Percentiles rank a stretch among this genome's conserved stretches.
phyloP scores from a whole-genome alignment of 495 filamentous ascomycete species.

The Podospora didyma region DNA sequence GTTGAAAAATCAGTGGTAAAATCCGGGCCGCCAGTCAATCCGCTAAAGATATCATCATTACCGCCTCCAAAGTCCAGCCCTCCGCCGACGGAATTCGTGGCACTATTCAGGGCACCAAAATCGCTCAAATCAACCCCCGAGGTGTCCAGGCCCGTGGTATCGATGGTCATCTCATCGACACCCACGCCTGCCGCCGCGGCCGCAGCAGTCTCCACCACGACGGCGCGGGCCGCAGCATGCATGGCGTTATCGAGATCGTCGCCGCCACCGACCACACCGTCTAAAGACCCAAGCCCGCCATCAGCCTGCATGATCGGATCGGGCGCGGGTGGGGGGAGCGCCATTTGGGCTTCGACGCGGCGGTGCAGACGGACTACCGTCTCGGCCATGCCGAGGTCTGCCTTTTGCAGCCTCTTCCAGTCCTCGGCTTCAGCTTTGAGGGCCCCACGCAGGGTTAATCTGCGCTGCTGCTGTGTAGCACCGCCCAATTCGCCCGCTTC shows the following conservation, averaged over 20 bases:
- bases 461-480: slow-evolving; percentile 26
- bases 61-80: slow-evolving; percentile 27
- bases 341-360: slow-evolving; percentile 62
- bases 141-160: slow-evolving; percentile 20
- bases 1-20: slow-evolving; percentile 10
- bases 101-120: slow-evolving; percentile 11
- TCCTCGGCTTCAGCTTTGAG: slow-evolving; percentile 61
- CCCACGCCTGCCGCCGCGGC: not conserved
- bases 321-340: slow-evolving; percentile 28
- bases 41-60: slow-evolving; percentile 35
- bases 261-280: slow-evolving; percentile 8
- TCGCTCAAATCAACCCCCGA: slow-evolving; percentile 18
- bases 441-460: slow-evolving; percentile 60
- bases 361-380: slow-evolving; percentile 71
- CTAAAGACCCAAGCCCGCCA: slow-evolving; percentile 10
- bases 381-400: slow-evolving; percentile 59
- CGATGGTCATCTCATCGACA: slow-evolving; percentile 29
- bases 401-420: slow-evolving; percentile 57
- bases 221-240: slow-evolving; percentile 23
- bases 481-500: slow-evolving; percentile 15
- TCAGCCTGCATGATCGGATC: slow-evolving; percentile 24
- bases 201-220: not conserved
- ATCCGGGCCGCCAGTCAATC: slow-evolving; percentile 25
- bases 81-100: slow-evolving; percentile 9
- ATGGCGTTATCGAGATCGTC: slow-evolving; percentile 27